These are phyloP conservation scores for Talaromyces nanjingensis DNA, from an alignment of 495 filamentous ascomycete species.

Conservation along the genomic window DNA sequence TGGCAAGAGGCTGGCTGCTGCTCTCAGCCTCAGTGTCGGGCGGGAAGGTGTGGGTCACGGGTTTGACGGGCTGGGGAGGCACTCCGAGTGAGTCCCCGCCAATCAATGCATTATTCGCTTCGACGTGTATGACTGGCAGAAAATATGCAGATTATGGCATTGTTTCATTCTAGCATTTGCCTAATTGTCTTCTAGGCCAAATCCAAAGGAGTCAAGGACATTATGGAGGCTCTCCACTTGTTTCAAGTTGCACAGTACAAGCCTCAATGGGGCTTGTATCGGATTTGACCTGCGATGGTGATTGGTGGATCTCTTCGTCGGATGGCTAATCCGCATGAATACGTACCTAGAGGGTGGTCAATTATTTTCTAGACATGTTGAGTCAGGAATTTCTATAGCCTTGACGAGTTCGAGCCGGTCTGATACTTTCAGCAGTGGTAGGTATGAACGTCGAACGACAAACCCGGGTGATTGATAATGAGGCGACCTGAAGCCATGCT, in stretches of 20 bases:
- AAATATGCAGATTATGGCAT: background rate
- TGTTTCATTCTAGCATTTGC: background rate
- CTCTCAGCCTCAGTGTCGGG: background rate
- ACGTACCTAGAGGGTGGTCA: too few species aligned
- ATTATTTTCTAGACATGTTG: too few species aligned
- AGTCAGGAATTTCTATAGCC: too few species aligned
- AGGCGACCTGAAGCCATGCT: background rate
- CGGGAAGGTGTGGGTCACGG: slow-evolving; percentile 8
- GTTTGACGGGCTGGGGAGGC: background rate
- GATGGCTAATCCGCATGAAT: background rate
- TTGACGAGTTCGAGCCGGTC: background rate
- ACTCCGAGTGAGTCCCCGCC: background rate
- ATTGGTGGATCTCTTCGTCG: background rate
- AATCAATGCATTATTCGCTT: background rate
- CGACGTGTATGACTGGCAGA: background rate
- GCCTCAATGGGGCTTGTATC: background rate
- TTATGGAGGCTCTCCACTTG: background rate
- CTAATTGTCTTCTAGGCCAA: background rate
- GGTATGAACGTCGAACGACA: background rate
- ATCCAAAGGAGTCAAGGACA: background rate
- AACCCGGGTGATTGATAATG: background rate
- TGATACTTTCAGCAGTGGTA: background rate
- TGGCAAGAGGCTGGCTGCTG: slow-evolving; percentile 3
- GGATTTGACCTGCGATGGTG: background rate
- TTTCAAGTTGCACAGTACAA: background rate